Base-by-base conservation (phyloP, 441 rosid species). In the Aquilaria agallochum region DNA sequence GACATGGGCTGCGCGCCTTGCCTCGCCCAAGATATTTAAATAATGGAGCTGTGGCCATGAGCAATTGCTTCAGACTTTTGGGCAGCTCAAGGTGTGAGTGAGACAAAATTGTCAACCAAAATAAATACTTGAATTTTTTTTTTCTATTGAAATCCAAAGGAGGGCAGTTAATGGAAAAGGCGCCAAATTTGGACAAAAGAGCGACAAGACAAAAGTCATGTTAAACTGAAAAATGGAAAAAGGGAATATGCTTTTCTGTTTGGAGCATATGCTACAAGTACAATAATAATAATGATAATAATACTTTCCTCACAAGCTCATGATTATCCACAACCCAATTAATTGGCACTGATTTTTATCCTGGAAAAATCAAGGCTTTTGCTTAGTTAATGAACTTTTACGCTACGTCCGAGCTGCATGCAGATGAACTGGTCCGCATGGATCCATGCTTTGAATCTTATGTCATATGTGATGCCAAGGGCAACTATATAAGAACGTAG, bases 381-480 rank as follows among this genome's bases (percentile, higher is more conserved):
- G 79, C 68, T 74, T 72, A 73, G 76, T 63, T 74, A 64, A 82
- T 68, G 46, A 50, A 57, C 57, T 71, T 76, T 65, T 63, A 20
- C 78, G 72, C 68, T 72, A 66, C 68, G 66, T 62, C 69, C 59
- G 56, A 60, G 62, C 67, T 66, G 27, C 69, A 66, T 75, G 80
- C 83, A 73, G 50, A 68, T 72, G 73, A 20, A 75, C 27, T 20
- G 27, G 27, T 20, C 27, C 27, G 27, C 54, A 72, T 50, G 71
- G 46, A 56, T 48, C 64, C 55, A 76, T 77, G 59, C 74, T 56
- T 71, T 74, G 71, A 68, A 62, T 65, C 69, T 71, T 65, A 71
- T 67, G 84, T 74, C 88, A 76, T 57, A 63, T 62, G 58, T 74
- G 88, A 77, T 75, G 82, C 61, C 76, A 79, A 74, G 58, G 59